A percentile compares a stretch with the other conserved stretches of the same genome.
phyloP scores from a whole-genome alignment of 2,329 filamentous ascomycete genomes.

The Didymella keratinophila region DNA sequence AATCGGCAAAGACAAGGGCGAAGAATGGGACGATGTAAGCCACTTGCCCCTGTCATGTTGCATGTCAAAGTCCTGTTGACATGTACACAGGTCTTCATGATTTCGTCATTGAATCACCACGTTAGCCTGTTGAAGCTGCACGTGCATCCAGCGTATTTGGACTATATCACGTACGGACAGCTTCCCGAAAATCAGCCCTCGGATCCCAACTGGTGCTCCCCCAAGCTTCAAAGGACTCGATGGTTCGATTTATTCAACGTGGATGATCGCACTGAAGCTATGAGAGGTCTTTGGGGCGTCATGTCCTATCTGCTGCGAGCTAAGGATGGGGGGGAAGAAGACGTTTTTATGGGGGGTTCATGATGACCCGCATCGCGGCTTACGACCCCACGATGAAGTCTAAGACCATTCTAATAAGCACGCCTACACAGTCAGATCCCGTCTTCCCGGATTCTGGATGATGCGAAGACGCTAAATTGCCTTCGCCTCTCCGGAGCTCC shows the following conservation, averaged over 20 bases:
- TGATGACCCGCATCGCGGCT: not conserved
- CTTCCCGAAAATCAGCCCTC: constrained; percentile 34
- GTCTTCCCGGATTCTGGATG: not conserved
- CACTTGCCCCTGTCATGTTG: constrained; percentile 10
- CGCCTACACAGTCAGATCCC: not conserved
- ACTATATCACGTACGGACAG: constrained; percentile 60
- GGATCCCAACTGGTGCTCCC: constrained; percentile 57
- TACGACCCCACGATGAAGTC: not conserved
- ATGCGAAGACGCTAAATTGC: not conserved
- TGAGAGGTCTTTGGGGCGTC: constrained; percentile 65
- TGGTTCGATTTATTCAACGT: constrained; percentile 67
- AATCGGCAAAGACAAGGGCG: constrained; percentile 60
- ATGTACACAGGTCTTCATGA: constrained; percentile 62
- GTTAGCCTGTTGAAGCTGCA: constrained; percentile 66
- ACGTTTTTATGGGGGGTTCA: constrained; percentile 7
- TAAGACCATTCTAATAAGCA: not conserved
- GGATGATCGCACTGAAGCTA: constrained; percentile 63
- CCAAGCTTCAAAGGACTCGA: constrained; percentile 61
- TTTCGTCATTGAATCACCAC: constrained; percentile 70
- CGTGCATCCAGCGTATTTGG: constrained; percentile 64
- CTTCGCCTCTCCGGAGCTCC: constrained; percentile 2
- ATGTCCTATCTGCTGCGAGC: constrained; percentile 60
- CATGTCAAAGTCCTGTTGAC: constrained; percentile 2
- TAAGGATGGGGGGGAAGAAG: constrained; percentile 16
- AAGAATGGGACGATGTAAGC: constrained; percentile 63